Percentiles rank a stretch among this genome's conserved stretches.
Evolutionary conservation across 2,329 filamentous ascomycete genomes (phyloP).

Genomic region (Ilyonectria mors-panacis): DNA sequence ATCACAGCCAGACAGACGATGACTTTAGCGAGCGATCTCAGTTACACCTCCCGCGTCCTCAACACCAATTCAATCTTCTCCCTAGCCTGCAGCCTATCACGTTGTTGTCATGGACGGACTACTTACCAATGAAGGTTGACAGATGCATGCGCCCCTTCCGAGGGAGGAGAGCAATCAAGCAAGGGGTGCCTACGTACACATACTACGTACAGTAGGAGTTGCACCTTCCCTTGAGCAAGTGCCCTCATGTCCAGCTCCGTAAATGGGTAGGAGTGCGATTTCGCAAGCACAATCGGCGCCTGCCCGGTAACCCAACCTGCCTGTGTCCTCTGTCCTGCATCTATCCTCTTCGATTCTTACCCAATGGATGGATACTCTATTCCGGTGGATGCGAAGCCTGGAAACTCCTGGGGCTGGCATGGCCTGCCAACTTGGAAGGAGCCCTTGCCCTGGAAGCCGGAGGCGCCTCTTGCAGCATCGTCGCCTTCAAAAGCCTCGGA

Average conservation of each 20-base stretch:
- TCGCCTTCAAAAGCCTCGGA: constrained; percentile 14
- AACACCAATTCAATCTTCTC: neutral
- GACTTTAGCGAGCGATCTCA: constrained; percentile 1
- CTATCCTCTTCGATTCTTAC: neutral
- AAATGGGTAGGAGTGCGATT: neutral
- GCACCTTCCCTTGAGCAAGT: neutral
- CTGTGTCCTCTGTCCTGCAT: neutral
- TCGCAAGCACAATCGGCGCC: neutral
- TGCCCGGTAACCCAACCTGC: neutral
- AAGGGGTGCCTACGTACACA: neutral
- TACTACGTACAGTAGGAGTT: neutral
- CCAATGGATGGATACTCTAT: neutral
- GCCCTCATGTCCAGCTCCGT: neutral
- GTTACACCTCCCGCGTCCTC: constrained; percentile 2
- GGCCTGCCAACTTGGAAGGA: constrained; percentile 9
- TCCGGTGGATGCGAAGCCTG: neutral
- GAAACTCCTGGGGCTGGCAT: neutral
- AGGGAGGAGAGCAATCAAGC: neutral
- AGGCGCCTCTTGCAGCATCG: constrained; percentile 17
- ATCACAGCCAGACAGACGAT: neutral
- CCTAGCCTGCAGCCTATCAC: neutral
- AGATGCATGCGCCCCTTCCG: neutral
- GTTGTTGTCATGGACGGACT: neutral
- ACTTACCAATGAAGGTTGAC: neutral
- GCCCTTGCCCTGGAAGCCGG: constrained; percentile 19